phyloP scores from a whole-genome alignment of 2,329 filamentous ascomycete genomes.

The Aaosphaeria pasadenensis region DNA sequence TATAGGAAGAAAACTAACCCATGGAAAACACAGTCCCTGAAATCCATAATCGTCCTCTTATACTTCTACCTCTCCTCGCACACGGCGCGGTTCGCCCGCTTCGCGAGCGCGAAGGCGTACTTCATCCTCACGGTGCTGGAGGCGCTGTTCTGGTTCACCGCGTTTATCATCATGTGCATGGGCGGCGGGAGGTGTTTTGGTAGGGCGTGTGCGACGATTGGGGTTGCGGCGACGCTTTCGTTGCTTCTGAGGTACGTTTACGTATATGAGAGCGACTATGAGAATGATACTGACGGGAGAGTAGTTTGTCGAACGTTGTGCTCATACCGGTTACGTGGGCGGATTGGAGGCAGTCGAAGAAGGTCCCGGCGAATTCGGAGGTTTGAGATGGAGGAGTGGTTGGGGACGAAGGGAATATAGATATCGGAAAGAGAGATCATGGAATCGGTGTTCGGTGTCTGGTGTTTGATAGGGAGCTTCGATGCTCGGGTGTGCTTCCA shows the following conservation, averaged over 20 bases:
- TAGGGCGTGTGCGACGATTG: conserved; percentile 4
- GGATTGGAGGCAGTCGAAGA: neutral
- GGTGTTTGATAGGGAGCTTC: too few species aligned
- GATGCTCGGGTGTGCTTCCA: too few species aligned
- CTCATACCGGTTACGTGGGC: neutral
- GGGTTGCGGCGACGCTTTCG: neutral
- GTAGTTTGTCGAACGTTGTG: too few species aligned
- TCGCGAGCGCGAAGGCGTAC: conserved; percentile 39
- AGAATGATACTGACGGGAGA: too few species aligned
- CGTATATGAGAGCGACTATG: too few species aligned
- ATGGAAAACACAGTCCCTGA: conserved; percentile 9
- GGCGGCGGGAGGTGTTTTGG: conserved; percentile 3
- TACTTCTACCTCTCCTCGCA: conserved; percentile 42
- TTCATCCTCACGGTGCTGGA: conserved; percentile 41
- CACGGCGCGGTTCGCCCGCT: conserved; percentile 26
- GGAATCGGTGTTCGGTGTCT: too few species aligned
- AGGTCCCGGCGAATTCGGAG: neutral
- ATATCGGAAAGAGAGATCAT: too few species aligned
- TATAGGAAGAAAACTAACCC: too few species aligned
- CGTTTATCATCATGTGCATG: conserved; percentile 7
- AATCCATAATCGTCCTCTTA: conserved; percentile 39
- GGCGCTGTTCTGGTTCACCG: conserved; percentile 9
- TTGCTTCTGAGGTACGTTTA: neutral
- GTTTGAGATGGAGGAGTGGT: too few species aligned
- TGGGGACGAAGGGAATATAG: too few species aligned